These are phyloP conservation scores for Mucor racemosus DNA, from an alignment of 371 early-diverging fungal species.

Conservation along the genomic window DNA sequence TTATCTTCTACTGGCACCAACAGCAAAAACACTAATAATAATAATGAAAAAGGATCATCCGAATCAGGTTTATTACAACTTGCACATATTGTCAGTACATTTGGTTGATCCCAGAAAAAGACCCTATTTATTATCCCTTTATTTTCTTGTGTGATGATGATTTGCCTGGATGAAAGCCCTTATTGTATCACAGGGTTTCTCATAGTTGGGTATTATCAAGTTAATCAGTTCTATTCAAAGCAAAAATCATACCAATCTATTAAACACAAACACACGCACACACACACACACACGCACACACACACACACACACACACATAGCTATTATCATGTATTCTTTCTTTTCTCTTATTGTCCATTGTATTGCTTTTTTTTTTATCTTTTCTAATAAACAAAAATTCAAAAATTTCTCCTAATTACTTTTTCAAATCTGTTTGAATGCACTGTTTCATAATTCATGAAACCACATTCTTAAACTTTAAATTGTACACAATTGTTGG, in stretches of 20 bases:
- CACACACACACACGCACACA: too few species aligned
- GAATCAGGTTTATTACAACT: constrained; percentile 33
- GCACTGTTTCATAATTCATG: background rate
- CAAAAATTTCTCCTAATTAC: background rate
- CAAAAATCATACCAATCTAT: constrained; percentile 1
- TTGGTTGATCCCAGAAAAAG: constrained; percentile 35
- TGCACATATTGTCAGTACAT: constrained; percentile 50
- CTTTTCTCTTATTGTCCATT: background rate
- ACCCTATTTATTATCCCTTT: constrained; percentile 8
- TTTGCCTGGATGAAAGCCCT: background rate
- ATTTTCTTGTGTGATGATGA: constrained; percentile 12
- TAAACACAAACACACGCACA: background rate
- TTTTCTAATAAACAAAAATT: background rate
- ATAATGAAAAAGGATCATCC: constrained; percentile 14
- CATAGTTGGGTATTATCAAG: background rate
- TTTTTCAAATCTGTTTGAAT: too few species aligned
- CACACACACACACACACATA: too few species aligned
- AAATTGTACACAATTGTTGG: background rate
- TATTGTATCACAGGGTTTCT: constrained; percentile 7
- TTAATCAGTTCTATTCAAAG: background rate
- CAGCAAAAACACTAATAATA: background rate
- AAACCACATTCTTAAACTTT: background rate
- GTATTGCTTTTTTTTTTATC: background rate
- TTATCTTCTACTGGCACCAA: background rate
- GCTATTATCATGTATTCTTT: background rate